Percentiles rank a stretch among this genome's conserved stretches.
phyloP scores from a whole-genome alignment of 345 rosid genomes.

The Streptanthus diversifolius region DNA sequence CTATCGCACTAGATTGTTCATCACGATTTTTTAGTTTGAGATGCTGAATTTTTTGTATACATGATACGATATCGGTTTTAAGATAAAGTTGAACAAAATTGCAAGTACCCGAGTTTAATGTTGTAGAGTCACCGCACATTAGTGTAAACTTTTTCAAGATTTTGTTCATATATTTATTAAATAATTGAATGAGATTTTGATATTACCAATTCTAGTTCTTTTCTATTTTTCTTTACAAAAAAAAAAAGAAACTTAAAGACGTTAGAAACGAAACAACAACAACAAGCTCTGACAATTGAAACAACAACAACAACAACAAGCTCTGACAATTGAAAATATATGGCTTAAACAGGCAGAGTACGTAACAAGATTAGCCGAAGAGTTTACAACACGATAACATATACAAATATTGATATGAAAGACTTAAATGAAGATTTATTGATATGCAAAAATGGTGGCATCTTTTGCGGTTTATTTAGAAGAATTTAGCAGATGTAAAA shows the following conservation, averaged over 20 bases:
- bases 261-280: not conserved
- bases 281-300: not conserved
- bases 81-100: conserved; percentile 8
- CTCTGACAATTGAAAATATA: too few species aligned
- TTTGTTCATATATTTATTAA: too few species aligned
- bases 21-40: not conserved
- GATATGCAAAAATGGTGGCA: too few species aligned
- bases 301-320: too few species aligned
- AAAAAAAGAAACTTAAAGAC: not conserved
- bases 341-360: not conserved
- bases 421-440: not conserved
- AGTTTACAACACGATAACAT: not conserved
- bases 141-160: not conserved
- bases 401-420: not conserved
- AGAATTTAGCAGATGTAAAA: too few species aligned
- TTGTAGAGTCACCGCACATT: not conserved
- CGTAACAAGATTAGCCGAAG: not conserved
- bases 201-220: not conserved
- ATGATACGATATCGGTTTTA: conserved; percentile 13
- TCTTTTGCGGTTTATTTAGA: too few species aligned
- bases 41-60: not conserved
- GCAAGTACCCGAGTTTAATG: not conserved
- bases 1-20: not conserved
- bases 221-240: not conserved
- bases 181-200: not conserved